Evolutionary conservation across 306 rosid species (phyloP).

Genomic region (Argentina anserina): DNA sequence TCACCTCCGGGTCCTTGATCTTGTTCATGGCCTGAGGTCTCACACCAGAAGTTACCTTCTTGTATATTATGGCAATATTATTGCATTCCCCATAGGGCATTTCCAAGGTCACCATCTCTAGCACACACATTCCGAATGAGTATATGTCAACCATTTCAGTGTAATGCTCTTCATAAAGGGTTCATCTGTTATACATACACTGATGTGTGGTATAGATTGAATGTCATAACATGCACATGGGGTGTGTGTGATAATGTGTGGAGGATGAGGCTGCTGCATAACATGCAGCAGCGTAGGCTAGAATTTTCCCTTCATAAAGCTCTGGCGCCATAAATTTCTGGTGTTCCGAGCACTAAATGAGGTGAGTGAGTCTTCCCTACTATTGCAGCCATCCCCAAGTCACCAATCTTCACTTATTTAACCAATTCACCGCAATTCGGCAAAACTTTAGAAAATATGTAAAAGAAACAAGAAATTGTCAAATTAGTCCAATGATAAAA

Average conservation of each 20-base stretch:
- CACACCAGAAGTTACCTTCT: slow-evolving; percentile 66
- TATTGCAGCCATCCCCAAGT: slow-evolving; percentile 82
- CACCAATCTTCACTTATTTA: slow-evolving; percentile 86
- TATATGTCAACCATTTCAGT: slow-evolving; percentile 90
- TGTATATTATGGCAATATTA: slow-evolving; percentile 76
- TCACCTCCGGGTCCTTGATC: slow-evolving; percentile 54
- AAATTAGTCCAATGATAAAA: neutral
- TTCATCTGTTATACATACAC: too few relatives aligned
- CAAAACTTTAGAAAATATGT: neutral
- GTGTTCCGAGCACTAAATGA: slow-evolving; percentile 85
- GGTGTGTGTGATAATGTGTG: too few relatives aligned
- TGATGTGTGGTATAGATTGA: too few relatives aligned
- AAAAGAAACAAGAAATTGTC: neutral
- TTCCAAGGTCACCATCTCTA: slow-evolving; percentile 84
- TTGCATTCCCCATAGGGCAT: slow-evolving; percentile 87
- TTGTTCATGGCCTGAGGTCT: slow-evolving; percentile 66
- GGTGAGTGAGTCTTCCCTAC: slow-evolving; percentile 79
- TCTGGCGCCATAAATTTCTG: too few relatives aligned
- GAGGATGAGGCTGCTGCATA: too few relatives aligned
- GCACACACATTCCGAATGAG: slow-evolving; percentile 85
- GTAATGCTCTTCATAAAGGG: slow-evolving; percentile 77
- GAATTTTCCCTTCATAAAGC: too few relatives aligned
- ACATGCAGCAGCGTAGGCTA: too few relatives aligned
- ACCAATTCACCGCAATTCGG: neutral
- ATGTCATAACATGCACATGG: too few relatives aligned